Percentiles rank a stretch among this genome's conserved stretches.
These are phyloP conservation scores for Penicillium hesseltinei DNA, from an alignment of 2,329 filamentous ascomycete species.

Conservation along the genomic window DNA sequence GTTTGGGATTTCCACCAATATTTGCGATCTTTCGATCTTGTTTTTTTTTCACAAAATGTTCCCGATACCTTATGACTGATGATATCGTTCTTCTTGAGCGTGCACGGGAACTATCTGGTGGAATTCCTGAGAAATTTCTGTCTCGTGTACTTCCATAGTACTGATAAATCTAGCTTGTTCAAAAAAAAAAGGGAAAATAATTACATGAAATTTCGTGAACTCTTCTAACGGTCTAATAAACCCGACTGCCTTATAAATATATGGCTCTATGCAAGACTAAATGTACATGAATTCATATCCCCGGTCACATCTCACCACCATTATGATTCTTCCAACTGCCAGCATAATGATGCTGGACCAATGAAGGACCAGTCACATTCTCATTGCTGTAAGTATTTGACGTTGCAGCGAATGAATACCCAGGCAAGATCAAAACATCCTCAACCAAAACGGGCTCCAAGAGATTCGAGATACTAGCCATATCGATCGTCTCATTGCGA, in stretches of 20 bases:
- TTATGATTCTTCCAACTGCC: conserved; percentile 12
- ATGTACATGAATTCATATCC: neutral
- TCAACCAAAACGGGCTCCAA: conserved; percentile 2
- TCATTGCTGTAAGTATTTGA: conserved; percentile 1
- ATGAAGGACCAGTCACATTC: conserved; percentile 2
- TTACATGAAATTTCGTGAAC: neutral
- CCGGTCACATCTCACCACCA: conserved; percentile 3
- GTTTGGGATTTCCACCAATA: conserved; percentile 19
- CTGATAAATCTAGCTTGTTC: neutral
- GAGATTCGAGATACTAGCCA: conserved; percentile 4
- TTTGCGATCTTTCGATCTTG: conserved; percentile 7
- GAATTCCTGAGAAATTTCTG: neutral
- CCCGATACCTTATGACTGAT: conserved; percentile 20
- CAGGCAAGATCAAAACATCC: conserved; percentile 12
- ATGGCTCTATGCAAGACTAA: neutral
- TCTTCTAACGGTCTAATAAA: neutral
- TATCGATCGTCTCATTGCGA: neutral
- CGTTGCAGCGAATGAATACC: conserved; percentile 4
- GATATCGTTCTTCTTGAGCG: conserved; percentile 18
- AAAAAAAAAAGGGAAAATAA: conserved; percentile 7
- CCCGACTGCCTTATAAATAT: neutral
- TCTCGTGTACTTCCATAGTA: conserved; percentile 1
- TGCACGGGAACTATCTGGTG: conserved; percentile 1
- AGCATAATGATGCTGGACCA: conserved; percentile 12
- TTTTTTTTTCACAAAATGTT: conserved; percentile 15